Conservation (phyloP, 768 basidiomycete genomes). For the Grammothele lineata region DNA sequence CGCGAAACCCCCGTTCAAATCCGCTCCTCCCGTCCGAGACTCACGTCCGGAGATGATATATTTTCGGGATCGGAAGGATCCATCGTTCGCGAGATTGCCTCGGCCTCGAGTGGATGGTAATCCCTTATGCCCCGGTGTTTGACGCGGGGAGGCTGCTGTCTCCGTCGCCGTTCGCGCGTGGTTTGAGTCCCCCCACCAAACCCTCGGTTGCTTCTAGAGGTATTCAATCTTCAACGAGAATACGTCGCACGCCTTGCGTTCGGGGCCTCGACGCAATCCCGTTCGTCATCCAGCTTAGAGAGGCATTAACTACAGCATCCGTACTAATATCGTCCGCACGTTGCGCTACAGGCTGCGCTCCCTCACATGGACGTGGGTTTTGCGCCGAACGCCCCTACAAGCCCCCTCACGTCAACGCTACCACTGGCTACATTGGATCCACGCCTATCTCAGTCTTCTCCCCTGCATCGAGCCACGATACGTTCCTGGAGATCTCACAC, state of each 20-base stretch:
- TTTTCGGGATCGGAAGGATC: constrained; percentile 78
- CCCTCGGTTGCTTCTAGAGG: constrained; percentile 85
- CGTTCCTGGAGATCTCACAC: constrained; percentile 57
- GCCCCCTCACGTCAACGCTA: constrained; percentile 32
- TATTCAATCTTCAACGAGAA: constrained; percentile 71
- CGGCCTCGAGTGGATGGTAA: constrained; percentile 95
- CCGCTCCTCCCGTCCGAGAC: constrained; percentile 88
- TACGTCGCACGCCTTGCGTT: constrained; percentile 84
- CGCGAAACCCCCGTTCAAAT: constrained; percentile 67
- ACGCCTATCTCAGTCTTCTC: constrained; percentile 45
- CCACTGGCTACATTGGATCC: constrained; percentile 41
- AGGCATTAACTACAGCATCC: constrained; percentile 73
- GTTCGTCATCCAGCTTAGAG: constrained; percentile 95
- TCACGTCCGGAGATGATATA: constrained; percentile 94
- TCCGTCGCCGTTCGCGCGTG: constrained; percentile 90
- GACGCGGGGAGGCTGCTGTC: constrained; percentile 80
- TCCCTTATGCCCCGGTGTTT: constrained; percentile 89
- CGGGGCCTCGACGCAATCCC: constrained; percentile 90
- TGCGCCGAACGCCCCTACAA: constrained; percentile 28
- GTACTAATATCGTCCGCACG: constrained; percentile 88
- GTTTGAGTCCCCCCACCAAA: constrained; percentile 83
- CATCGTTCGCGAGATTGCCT: constrained; percentile 95
- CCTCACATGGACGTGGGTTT: constrained; percentile 65
- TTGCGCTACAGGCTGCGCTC: constrained; percentile 80
- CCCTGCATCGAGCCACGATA: constrained; percentile 46